A percentile compares a stretch with the other conserved stretches of the same genome.
Conservation (phyloP, 257 asterid species). For the Buddleja alternifolia region DNA sequence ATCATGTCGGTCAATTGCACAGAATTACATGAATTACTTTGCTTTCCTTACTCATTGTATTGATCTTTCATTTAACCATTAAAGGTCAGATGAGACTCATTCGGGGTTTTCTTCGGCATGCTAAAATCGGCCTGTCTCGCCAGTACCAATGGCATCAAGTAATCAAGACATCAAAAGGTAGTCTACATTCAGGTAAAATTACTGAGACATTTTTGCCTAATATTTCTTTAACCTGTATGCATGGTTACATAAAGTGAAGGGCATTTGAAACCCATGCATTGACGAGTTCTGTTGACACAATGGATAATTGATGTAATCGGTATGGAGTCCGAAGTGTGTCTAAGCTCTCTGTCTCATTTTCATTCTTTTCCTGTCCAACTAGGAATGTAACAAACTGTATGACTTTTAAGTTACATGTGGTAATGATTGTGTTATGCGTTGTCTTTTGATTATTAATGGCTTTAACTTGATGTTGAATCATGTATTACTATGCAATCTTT, state of each 20-base stretch:
- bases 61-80: constrained; percentile 12
- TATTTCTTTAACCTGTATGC: not conserved
- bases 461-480: constrained; percentile 1
- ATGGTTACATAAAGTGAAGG: not conserved
- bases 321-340: constrained; percentile 4
- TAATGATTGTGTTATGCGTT: not conserved
- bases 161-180: constrained; percentile 22
- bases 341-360: not conserved
- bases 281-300: not conserved
- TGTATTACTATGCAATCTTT: not conserved
- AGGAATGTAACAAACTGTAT: not conserved
- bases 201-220: not conserved
- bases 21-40: not conserved
- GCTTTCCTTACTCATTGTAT: not conserved
- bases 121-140: constrained; percentile 28
- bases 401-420: not conserved
- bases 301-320: constrained; percentile 2
- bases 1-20: not conserved
- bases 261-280: not conserved
- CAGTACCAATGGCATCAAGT: constrained; percentile 35
- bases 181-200: constrained; percentile 35
- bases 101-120: constrained; percentile 30
- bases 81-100: constrained; percentile 41
- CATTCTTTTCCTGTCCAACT: not conserved
- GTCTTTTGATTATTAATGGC: not conserved